phyloP scores from a whole-genome alignment of 2,329 filamentous ascomycete genomes.

The Aspergillus sp. region DNA sequence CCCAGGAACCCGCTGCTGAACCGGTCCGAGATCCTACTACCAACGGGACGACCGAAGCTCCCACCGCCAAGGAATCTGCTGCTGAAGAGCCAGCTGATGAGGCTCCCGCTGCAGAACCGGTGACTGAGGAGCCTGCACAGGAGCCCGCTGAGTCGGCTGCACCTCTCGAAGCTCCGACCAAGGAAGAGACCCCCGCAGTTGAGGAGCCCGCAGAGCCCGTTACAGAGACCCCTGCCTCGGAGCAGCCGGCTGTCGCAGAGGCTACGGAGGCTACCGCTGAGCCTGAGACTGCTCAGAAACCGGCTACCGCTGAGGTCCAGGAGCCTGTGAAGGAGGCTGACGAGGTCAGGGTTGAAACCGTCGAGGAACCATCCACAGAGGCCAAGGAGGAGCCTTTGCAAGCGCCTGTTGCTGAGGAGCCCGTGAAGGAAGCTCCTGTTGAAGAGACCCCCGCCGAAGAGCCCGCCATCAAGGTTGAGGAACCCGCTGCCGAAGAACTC shows the following conservation, averaged over 20 bases:
- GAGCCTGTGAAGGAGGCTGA: background rate
- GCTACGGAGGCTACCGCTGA: background rate
- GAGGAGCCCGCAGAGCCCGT: slow-evolving; percentile 3
- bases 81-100: slow-evolving; percentile 7
- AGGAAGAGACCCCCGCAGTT: slow-evolving; percentile 2
- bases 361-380: slow-evolving; percentile 1
- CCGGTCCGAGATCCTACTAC: slow-evolving; percentile 4
- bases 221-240: slow-evolving; percentile 1
- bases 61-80: slow-evolving; percentile 1
- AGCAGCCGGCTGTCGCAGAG: background rate
- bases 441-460: slow-evolving; percentile 3
- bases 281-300: slow-evolving; percentile 3
- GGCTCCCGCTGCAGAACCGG: background rate
- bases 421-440: slow-evolving; percentile 4
- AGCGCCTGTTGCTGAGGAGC: slow-evolving; percentile 2
- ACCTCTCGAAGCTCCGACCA: slow-evolving; percentile 2
- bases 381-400: background rate
- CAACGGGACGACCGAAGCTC: background rate
- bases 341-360: background rate
- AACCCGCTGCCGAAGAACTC: slow-evolving; percentile 2
- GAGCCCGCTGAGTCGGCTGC: slow-evolving; percentile 6
- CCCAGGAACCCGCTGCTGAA: slow-evolving; percentile 7
- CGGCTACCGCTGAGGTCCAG: background rate
- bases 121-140: slow-evolving; percentile 1
- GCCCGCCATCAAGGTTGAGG: background rate